These are phyloP conservation scores for Leccinum insolens DNA, from an alignment of 1,284 basidiomycete species.

Conservation along the genomic window DNA sequence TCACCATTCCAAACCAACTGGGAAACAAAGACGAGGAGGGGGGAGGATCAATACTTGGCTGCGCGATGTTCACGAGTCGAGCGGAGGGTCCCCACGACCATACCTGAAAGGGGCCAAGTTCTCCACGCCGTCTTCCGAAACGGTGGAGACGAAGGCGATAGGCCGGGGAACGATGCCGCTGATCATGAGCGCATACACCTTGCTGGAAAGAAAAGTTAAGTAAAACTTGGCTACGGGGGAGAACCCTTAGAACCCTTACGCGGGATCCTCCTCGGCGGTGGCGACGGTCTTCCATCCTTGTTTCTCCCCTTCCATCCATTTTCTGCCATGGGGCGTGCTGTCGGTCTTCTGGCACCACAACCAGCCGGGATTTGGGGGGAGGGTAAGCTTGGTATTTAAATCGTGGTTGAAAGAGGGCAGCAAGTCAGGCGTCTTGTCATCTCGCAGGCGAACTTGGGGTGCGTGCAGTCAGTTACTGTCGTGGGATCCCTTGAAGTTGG, in stretches of 20 bases:
- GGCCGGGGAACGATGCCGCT: no score
- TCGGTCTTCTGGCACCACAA: conserved; percentile 54
- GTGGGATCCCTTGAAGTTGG: conserved; percentile 87
- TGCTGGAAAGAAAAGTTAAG: no score
- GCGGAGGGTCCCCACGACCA: background rate
- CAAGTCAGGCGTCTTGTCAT: conserved; percentile 22
- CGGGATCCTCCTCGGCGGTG: conserved; percentile 46
- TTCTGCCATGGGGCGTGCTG: conserved; percentile 47
- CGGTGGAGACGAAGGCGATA: no score
- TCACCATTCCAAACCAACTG: no score
- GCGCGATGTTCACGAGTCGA: background rate
- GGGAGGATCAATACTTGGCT: no score
- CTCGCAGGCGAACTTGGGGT: background rate
- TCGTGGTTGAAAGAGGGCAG: conserved; percentile 31
- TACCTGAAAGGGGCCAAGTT: no score
- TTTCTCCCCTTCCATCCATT: conserved; percentile 54
- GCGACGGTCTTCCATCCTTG: conserved; percentile 63
- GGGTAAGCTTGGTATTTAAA: conserved; percentile 30
- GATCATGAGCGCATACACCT: no score
- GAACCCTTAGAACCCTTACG: conserved; percentile 32
- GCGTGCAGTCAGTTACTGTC: background rate
- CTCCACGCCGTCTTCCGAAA: no score
- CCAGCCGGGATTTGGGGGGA: conserved; percentile 58
- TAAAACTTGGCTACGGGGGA: no score
- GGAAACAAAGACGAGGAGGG: no score